Conservation (phyloP, 2,329 filamentous ascomycete species). For the Aureobasidium sp. region DNA sequence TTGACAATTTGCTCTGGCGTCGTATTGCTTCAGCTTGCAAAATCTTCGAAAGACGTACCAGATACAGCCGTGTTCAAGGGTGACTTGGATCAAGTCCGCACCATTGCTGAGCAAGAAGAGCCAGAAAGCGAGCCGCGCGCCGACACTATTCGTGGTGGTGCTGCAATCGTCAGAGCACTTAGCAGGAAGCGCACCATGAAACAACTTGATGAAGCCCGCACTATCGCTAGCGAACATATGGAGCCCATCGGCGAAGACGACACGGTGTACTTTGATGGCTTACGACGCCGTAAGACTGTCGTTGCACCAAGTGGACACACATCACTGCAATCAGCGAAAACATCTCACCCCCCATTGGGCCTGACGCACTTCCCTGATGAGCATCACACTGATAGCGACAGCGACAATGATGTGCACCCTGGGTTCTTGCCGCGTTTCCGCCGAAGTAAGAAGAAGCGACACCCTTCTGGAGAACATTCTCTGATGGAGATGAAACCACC, state of each 20-base stretch:
- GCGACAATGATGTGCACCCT: conserved; percentile 35
- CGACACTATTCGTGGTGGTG: conserved; percentile 86
- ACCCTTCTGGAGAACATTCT: conserved; percentile 21
- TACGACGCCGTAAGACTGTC: conserved; percentile 64
- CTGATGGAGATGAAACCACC: conserved; percentile 21
- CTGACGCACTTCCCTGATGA: conserved; percentile 78
- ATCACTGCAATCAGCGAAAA: conserved; percentile 42
- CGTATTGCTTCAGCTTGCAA: conserved; percentile 88
- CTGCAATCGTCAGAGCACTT: conserved; percentile 77
- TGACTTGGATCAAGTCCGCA: conserved; percentile 89
- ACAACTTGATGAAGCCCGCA: conserved; percentile 71
- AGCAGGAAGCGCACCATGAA: conserved; percentile 68
- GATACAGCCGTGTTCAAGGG: conserved; percentile 87
- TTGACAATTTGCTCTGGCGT: conserved; percentile 90
- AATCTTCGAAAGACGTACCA: conserved; percentile 94
- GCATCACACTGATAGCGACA: conserved; percentile 41
- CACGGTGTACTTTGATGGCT: conserved; percentile 82
- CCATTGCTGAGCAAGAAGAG: conserved; percentile 89
- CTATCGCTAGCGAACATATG: conserved; percentile 75
- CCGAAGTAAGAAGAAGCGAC: conserved; percentile 24
- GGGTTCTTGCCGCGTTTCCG: conserved; percentile 32
- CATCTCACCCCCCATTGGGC: conserved; percentile 68
- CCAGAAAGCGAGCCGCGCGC: conserved; percentile 95
- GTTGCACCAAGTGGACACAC: conserved; percentile 37
- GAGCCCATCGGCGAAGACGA: conserved; percentile 73